These are phyloP conservation scores for Novymonas esmeraldas DNA, from an alignment of 208 protist genomes.

Conservation along the genomic window DNA sequence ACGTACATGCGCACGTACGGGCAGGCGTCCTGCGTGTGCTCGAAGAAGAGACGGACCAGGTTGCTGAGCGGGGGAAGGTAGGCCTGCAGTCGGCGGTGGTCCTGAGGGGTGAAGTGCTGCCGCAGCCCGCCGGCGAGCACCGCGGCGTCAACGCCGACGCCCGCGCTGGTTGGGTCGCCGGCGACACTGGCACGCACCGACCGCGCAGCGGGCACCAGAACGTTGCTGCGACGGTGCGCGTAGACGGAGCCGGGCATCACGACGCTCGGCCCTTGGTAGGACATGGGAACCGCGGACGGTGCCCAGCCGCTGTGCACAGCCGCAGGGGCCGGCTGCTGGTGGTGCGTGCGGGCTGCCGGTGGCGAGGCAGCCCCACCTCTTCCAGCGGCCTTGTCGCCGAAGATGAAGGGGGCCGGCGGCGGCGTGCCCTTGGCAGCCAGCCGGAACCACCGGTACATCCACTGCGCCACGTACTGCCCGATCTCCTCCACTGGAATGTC, in stretches of 20 bases:
- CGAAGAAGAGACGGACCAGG: slow-evolving; percentile 52
- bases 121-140: slow-evolving; percentile 16
- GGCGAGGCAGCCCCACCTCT: background rate
- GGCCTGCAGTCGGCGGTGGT: slow-evolving; percentile 28
- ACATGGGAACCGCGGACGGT: slow-evolving; percentile 12
- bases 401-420: slow-evolving; percentile 13
- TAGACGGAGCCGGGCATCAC: slow-evolving; percentile 31
- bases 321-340: background rate
- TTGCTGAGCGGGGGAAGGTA: slow-evolving; percentile 56
- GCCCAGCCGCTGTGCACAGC: slow-evolving; percentile 8
- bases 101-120: slow-evolving; percentile 25
- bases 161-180: slow-evolving; percentile 8
- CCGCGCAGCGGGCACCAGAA: slow-evolving; percentile 16
- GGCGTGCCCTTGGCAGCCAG: slow-evolving; percentile 29
- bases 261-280: slow-evolving; percentile 18
- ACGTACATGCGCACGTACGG: slow-evolving; percentile 64
- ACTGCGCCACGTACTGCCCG: slow-evolving; percentile 44
- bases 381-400: slow-evolving; percentile 8
- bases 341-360: slow-evolving; percentile 1
- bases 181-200: slow-evolving; percentile 14
- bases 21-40: slow-evolving; percentile 68
- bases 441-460: slow-evolving; percentile 49
- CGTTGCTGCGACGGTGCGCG: slow-evolving; percentile 25
- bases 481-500: slow-evolving; percentile 68
- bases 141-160: background rate